Conservation (phyloP, 2,329 filamentous ascomycete genomes). For the Domatiomyces catenatus region DNA sequence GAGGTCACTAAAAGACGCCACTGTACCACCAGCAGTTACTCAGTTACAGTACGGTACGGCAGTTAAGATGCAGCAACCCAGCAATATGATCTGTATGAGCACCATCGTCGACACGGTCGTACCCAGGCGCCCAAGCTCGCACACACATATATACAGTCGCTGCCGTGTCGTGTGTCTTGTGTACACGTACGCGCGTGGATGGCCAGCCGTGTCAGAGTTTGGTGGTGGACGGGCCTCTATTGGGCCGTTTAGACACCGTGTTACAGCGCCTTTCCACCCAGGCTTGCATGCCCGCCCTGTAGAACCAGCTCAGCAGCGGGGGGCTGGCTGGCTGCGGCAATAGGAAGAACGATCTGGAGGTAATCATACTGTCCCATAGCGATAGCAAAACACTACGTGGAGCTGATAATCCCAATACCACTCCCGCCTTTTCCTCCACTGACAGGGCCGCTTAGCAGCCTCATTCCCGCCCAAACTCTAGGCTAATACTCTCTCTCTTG, state of each 20-base stretch:
- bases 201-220: not conserved
- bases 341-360: not conserved
- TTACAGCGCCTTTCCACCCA: not conserved
- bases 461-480: not conserved
- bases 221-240: not conserved
- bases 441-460: not conserved
- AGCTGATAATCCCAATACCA: not conserved
- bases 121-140: not conserved
- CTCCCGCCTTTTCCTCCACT: not conserved
- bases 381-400: not conserved
- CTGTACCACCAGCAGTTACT: not conserved
- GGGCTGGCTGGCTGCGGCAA: not conserved
- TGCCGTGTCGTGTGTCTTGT: not conserved
- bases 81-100: not conserved
- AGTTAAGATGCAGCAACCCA: not conserved
- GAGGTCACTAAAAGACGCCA: not conserved
- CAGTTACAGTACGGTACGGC: not conserved
- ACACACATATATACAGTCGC: not conserved
- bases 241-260: not conserved
- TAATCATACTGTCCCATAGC: not conserved
- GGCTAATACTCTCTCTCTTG: not conserved
- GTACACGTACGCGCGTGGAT: not conserved
- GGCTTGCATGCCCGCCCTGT: not conserved
- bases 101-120: no score
- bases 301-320: not conserved